Percentiles rank a stretch among this genome's conserved stretches.
phyloP scores from a whole-genome alignment of 2,329 filamentous ascomycete genomes.

The Metarhizium brunneum region DNA sequence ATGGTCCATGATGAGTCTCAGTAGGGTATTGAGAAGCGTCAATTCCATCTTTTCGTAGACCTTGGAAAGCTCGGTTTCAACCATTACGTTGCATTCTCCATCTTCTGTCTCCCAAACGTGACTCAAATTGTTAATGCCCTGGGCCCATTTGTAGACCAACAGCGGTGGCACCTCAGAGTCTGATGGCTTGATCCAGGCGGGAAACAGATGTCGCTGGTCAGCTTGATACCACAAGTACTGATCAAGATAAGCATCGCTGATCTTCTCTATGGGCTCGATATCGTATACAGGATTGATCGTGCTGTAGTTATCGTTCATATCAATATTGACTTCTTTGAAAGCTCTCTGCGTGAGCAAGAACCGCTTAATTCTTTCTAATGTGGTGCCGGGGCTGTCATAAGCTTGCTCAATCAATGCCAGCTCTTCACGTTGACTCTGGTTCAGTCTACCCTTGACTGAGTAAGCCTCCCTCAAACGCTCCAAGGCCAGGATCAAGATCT shows the following conservation, averaged over 20 bases:
- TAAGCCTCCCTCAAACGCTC: constrained; percentile 92
- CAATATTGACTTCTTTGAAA: constrained; percentile 98
- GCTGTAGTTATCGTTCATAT: constrained; percentile 99
- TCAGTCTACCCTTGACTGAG: constrained; percentile 91
- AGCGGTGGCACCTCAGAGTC: constrained; percentile 95
- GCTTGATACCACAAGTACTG: constrained; percentile 99
- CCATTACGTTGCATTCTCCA: constrained; percentile 96
- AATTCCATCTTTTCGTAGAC: constrained; percentile 99
- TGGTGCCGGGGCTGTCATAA: constrained; percentile 95
- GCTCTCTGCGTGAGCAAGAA: constrained; percentile 94
- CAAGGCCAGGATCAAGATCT: constrained; percentile 91
- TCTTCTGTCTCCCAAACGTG: constrained; percentile 91
- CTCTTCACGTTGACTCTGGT: constrained; percentile 96
- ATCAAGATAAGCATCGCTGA: constrained; percentile 95
- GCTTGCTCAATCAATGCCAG: constrained; percentile 95
- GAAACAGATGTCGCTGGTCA: constrained; percentile 93
- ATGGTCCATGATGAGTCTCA: constrained; percentile 97
- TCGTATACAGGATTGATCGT: constrained; percentile 99
- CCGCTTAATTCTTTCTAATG: constrained; percentile 90
- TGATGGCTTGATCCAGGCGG: constrained; percentile 97
- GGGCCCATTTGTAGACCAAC: constrained; percentile 96
- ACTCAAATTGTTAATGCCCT: constrained; percentile 96
- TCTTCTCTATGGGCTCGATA: constrained; percentile 98
- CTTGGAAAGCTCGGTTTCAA: constrained; percentile 97
- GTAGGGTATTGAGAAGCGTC: constrained; percentile 84